Evolutionary conservation across 2,329 filamentous ascomycete genomes (phyloP).

Genomic region (Aspergillus vadensis): DNA sequence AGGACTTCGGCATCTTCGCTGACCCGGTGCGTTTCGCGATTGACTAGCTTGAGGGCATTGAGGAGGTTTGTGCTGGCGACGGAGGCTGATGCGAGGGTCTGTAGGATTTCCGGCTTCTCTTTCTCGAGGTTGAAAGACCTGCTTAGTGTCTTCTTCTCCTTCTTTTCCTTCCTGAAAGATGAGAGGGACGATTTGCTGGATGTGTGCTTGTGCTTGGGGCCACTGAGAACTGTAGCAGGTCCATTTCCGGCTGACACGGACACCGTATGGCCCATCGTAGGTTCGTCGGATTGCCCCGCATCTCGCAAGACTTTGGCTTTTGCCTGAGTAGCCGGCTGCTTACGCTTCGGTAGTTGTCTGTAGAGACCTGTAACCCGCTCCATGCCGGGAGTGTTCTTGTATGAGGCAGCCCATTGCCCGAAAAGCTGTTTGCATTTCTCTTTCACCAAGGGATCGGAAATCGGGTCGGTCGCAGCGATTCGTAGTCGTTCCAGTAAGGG

Average conservation of each 20-base stretch:
- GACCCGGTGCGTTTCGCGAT: conserved; percentile 83
- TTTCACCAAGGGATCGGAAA: conserved; percentile 83
- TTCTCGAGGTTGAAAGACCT: conserved; percentile 79
- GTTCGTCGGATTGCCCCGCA: conserved; percentile 58
- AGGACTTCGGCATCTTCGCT: conserved; percentile 79
- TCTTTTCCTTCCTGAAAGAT: conserved; percentile 41
- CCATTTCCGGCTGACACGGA: conserved; percentile 43
- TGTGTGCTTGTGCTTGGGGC: conserved; percentile 40
- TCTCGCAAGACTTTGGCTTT: conserved; percentile 82
- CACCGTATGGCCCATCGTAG: conserved; percentile 41
- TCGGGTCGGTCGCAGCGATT: conserved; percentile 79
- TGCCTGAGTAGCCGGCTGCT: conserved; percentile 73
- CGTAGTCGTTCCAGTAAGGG: conserved; percentile 87
- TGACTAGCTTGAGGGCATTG: conserved; percentile 86
- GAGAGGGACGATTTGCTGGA: conserved; percentile 35
- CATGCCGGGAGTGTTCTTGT: conserved; percentile 78
- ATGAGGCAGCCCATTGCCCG: conserved; percentile 79
- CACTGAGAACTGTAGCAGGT: conserved; percentile 39
- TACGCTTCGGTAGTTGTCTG: conserved; percentile 65
- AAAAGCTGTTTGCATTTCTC: conserved; percentile 88
- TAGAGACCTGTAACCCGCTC: conserved; percentile 79
- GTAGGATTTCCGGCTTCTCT: conserved; percentile 84
- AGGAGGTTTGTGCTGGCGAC: conserved; percentile 88
- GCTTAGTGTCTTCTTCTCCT: conserved; percentile 50
- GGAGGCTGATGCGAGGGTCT: conserved; percentile 83